phyloP scores from a whole-genome alignment of 257 asterid species.

The Thymus mandschuricus region DNA sequence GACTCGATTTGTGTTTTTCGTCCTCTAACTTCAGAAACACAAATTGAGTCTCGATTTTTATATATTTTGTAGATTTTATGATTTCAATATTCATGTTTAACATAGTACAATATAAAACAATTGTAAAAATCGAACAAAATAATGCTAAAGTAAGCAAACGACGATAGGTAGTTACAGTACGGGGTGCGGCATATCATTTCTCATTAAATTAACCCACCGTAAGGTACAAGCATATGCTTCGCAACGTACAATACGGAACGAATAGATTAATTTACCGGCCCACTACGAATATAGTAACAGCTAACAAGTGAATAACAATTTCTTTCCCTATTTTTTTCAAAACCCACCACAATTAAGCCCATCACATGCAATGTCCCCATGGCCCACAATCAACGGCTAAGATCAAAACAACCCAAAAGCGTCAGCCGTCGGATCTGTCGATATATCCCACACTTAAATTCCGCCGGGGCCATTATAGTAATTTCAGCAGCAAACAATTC shows the following conservation, averaged over 20 bases:
- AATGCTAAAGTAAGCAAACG: too few relatives aligned
- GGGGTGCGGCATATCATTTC: too few relatives aligned
- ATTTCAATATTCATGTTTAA: too few relatives aligned
- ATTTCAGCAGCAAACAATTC: constrained; percentile 47
- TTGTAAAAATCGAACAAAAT: too few relatives aligned
- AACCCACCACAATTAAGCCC: constrained; percentile 39
- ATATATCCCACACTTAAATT: constrained; percentile 29
- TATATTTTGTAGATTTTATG: too few relatives aligned
- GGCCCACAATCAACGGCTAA: constrained; percentile 37
- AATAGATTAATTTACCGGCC: not conserved
- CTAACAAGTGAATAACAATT: not conserved
- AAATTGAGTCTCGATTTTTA: too few relatives aligned
- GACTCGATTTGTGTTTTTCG: too few relatives aligned
- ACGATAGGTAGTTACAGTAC: too few relatives aligned
- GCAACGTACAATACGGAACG: too few relatives aligned
- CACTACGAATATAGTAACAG: not conserved
- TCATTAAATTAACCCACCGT: too few relatives aligned
- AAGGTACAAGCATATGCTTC: not conserved
- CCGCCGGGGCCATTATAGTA: constrained; percentile 50
- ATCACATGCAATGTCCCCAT: constrained; percentile 67
- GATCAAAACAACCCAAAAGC: constrained; percentile 32
- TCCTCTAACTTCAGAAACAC: too few relatives aligned
- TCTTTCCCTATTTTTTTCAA: not conserved
- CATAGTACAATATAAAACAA: too few relatives aligned
- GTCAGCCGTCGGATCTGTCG: constrained; percentile 47